A percentile compares a stretch with the other conserved stretches of the same genome.
Evolutionary conservation across 164 flowering plant genomes (phyloP).

Genomic region (Aristolochia fimbriata): DNA sequence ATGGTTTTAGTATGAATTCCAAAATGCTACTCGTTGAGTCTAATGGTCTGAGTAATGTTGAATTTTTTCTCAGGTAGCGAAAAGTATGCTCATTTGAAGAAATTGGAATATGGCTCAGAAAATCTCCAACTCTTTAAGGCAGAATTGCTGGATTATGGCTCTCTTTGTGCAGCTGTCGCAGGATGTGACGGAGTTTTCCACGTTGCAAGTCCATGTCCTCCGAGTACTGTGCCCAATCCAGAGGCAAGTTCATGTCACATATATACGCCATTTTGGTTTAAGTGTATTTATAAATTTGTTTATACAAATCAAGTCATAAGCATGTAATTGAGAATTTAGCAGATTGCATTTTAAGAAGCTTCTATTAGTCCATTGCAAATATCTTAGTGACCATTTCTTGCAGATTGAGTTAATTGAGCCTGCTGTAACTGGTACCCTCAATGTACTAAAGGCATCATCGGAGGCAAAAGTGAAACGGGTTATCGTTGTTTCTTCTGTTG

Average conservation of each 20-base stretch:
- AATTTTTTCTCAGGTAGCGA: constrained; percentile 20
- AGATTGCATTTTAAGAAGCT: too few relatives aligned
- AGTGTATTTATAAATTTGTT: too few relatives aligned
- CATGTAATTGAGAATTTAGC: too few relatives aligned
- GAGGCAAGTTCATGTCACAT: constrained; percentile 22
- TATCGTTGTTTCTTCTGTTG: constrained; percentile 39
- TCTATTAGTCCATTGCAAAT: background rate
- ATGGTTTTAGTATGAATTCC: too few relatives aligned
- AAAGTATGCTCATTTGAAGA: constrained; percentile 41
- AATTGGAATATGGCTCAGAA: constrained; percentile 31
- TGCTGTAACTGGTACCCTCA: constrained; percentile 46
- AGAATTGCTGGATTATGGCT: constrained; percentile 37
- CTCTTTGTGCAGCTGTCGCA: constrained; percentile 30
- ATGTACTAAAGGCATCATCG: constrained; percentile 49
- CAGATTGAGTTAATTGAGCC: constrained; percentile 47
- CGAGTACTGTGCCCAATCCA: constrained; percentile 26
- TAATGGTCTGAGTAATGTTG: too few relatives aligned
- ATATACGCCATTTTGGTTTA: too few relatives aligned
- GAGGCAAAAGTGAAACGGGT: constrained; percentile 38
- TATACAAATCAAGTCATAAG: too few relatives aligned
- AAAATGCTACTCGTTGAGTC: too few relatives aligned
- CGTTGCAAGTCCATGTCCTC: constrained; percentile 49
- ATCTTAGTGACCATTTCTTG: background rate
- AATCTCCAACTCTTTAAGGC: constrained; percentile 46
- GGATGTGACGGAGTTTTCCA: constrained; percentile 59